These are phyloP conservation scores for Dianthus caryophyllus DNA, from an alignment of 148 eudicot species.

Conservation along the genomic window DNA sequence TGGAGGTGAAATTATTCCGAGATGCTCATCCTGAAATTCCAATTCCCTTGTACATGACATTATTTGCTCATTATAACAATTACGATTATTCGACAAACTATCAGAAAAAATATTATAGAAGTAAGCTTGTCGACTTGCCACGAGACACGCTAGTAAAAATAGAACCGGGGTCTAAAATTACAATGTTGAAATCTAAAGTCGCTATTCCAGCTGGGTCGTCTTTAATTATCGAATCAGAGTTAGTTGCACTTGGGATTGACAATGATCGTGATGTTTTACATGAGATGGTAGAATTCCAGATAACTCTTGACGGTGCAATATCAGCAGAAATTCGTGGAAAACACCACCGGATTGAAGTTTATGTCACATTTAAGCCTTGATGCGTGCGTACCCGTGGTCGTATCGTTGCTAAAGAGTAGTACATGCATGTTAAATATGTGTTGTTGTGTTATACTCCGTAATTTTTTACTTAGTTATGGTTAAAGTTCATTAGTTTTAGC, in stretches of 20 bases:
- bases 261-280: not conserved
- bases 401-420: no score
- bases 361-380: not conserved
- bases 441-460: no score
- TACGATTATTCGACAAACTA: constrained; percentile 1
- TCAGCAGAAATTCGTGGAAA: not conserved
- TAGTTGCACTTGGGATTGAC: not conserved
- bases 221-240: constrained; percentile 4
- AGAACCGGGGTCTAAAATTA: not conserved
- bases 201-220: not conserved
- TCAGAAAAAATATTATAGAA: not conserved
- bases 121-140: not conserved
- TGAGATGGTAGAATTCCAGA: not conserved
- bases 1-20: constrained; percentile 6
- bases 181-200: constrained; percentile 1
- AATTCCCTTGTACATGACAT: not conserved
- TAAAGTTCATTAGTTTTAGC: no score
- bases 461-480: no score
- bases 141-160: not conserved
- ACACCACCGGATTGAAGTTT: not conserved
- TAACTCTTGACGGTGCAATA: not conserved
- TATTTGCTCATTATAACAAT: not conserved
- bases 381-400: no score
- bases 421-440: no score
- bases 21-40: constrained; percentile 2